Evolutionary conservation across 352 stramenopile genomes (phyloP).

Genomic region (Pythium scleroteichum): DNA sequence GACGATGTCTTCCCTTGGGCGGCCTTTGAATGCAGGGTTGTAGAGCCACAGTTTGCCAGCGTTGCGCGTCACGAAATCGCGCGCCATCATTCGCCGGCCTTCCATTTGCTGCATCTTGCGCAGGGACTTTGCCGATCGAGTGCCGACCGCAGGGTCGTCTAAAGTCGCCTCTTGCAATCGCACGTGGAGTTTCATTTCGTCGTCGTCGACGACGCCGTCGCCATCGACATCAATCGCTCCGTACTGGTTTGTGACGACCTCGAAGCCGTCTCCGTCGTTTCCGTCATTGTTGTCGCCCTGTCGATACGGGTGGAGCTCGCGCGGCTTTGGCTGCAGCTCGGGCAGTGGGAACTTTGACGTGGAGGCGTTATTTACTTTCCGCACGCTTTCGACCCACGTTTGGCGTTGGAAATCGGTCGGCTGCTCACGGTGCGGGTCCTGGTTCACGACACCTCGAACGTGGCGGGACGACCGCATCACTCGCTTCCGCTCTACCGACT

Average conservation of each 20-base stretch:
- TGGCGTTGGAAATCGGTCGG: constrained; percentile 26
- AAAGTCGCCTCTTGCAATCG: constrained; percentile 42
- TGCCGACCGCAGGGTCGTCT: constrained; percentile 8
- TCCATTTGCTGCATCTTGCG: constrained; percentile 47
- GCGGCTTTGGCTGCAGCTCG: constrained; percentile 47
- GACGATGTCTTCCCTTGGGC: constrained; percentile 38
- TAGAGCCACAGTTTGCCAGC: constrained; percentile 59
- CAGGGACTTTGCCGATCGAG: constrained; percentile 13
- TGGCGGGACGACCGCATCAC: constrained; percentile 60
- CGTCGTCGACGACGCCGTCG: constrained; percentile 56
- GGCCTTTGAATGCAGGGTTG: constrained; percentile 43
- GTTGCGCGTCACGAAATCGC: constrained; percentile 62
- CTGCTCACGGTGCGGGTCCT: constrained; percentile 16
- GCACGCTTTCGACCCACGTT: constrained; percentile 64
- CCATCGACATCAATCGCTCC: constrained; percentile 61
- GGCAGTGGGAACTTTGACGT: constrained; percentile 50
- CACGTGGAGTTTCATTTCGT: constrained; percentile 65
- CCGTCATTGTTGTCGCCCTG: constrained; percentile 20
- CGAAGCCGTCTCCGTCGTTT: background rate
- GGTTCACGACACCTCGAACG: constrained; percentile 32
- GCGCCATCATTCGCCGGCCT: constrained; percentile 55
- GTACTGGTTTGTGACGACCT: constrained; percentile 48
- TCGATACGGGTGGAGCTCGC: constrained; percentile 19
- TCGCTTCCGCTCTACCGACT: constrained; percentile 59
- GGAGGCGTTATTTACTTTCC: constrained; percentile 45